phyloP scores from a whole-genome alignment of 2,329 filamentous ascomycete genomes.

The Fusarium sp. region DNA sequence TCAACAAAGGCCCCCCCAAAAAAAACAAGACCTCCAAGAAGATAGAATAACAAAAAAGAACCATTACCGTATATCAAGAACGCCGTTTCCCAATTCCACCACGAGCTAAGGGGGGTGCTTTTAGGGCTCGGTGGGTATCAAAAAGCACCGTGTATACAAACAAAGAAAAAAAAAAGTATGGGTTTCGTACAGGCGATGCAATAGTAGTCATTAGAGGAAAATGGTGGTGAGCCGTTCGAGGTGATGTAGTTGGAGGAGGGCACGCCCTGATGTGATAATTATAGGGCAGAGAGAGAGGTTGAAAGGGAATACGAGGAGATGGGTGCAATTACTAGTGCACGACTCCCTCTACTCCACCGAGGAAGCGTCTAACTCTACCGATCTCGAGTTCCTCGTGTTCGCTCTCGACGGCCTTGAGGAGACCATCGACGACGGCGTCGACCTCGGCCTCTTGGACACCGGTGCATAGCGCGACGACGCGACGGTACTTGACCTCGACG shows the following conservation, averaged over 20 bases:
- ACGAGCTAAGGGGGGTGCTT: slow-evolving; percentile 32
- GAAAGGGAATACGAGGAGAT: neutral
- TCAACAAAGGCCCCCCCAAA: slow-evolving; percentile 3
- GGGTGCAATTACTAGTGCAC: slow-evolving; percentile 52
- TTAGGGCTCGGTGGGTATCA: slow-evolving; percentile 45
- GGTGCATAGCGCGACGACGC: slow-evolving; percentile 89
- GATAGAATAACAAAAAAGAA: slow-evolving; percentile 9
- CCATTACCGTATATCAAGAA: slow-evolving; percentile 20
- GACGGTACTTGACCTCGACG: slow-evolving; percentile 87
- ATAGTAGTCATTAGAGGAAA: slow-evolving; percentile 37
- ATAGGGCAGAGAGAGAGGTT: neutral
- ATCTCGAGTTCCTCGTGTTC: slow-evolving; percentile 83
- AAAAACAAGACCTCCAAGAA: neutral
- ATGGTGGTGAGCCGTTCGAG: slow-evolving; percentile 8
- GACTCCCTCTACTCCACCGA: slow-evolving; percentile 80
- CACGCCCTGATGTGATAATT: neutral
- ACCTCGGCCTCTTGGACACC: slow-evolving; percentile 82
- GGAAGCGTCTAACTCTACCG: slow-evolving; percentile 80
- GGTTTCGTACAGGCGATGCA: slow-evolving; percentile 23
- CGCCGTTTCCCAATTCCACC: slow-evolving; percentile 38
- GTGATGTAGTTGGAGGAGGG: neutral
- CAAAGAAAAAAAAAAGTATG: slow-evolving; percentile 18
- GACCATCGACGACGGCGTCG: slow-evolving; percentile 81
- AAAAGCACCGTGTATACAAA: slow-evolving; percentile 40
- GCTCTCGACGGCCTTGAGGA: slow-evolving; percentile 91